A percentile compares a stretch with the other conserved stretches of the same genome.
Evolutionary conservation across 441 rosid species (phyloP).

Genomic region (Rhodomyrtus psidioides): DNA sequence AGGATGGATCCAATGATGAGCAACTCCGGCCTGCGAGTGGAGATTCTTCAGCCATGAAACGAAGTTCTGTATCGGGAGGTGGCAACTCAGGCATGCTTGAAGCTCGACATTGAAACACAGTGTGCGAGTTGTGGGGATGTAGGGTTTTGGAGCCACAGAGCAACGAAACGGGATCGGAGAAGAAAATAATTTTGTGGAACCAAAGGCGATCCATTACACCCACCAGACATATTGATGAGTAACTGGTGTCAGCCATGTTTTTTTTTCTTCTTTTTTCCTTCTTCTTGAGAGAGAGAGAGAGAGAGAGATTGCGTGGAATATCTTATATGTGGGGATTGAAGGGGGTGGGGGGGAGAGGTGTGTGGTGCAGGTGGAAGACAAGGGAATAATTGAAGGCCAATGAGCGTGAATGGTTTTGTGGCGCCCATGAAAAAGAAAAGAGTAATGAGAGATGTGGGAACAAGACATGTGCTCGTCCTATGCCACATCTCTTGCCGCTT

Average conservation of each 20-base stretch:
- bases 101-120: not conserved
- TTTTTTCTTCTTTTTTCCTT: not conserved
- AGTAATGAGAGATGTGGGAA: not conserved
- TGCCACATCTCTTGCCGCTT: not conserved
- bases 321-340: not conserved
- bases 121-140: not conserved
- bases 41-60: not conserved
- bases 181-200: conserved; percentile 36
- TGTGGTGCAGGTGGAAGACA: not conserved
- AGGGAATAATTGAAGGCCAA: not conserved
- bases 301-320: not conserved
- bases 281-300: no score
- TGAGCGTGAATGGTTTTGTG: not conserved
- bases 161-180: conserved; percentile 17
- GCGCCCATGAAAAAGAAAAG: not conserved
- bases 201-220: conserved; percentile 47
- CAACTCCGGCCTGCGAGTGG: not conserved
- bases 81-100: not conserved
- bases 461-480: not conserved
- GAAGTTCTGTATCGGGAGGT: not conserved
- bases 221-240: not conserved
- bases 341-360: not conserved
- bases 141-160: conserved; percentile 9
- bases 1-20: not conserved
- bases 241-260: not conserved